Evolutionary conservation across 495 filamentous ascomycete genomes (phyloP), one percentile per base, ranked within the genome.

Genomic region (Tetracladium setigerum): DNA sequence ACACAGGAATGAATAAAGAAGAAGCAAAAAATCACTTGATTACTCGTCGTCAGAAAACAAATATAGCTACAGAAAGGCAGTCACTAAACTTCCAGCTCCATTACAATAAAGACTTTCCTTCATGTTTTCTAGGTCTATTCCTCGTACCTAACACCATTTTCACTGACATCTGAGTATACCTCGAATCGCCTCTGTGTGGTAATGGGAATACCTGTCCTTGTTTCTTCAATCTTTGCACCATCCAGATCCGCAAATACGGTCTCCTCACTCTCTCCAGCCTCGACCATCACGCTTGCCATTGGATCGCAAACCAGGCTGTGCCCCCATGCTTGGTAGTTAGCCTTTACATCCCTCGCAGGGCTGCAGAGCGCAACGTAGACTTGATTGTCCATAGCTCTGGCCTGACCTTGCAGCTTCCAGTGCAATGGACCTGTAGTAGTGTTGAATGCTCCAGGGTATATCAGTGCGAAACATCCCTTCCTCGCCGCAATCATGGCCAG

Each of bases 371-470:
- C 92, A 30, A 97, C 91, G 65, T 91, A 99, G 2, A 89, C 62
- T 74, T 99, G 91, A 66, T 97, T 97, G 58, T 99, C 92, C 60
- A 91, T 72, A 10, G 92, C 92, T 46, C 92, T 73, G 9, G 87
- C 90, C 50, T 85, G 77, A 13, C 82, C 92, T 59, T 82, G 76
- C 52, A 98, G 63, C 33, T 78, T 76, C 94, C 92, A 98, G 65
- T 98, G 92, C 64, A 97, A 61, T 8, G 84, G 81, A 0, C 92
- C 92, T 0, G 92, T 98, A 2, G 88, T 95, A 52, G 82, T 72
- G 67, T 97, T 98, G 70, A 98, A 98, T 2, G 94, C 92, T 17
- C 89, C 92, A 2, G 92, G 92, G 63, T 96, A 97, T 7, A 97
- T 57, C 16, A 97, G 75, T 30, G 84, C 71, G 63, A 97, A 97